Percentiles rank a stretch among this genome's conserved stretches.
phyloP scores from a whole-genome alignment of 805 yeast genomes.

The Nakazawaea ishiwadae region DNA sequence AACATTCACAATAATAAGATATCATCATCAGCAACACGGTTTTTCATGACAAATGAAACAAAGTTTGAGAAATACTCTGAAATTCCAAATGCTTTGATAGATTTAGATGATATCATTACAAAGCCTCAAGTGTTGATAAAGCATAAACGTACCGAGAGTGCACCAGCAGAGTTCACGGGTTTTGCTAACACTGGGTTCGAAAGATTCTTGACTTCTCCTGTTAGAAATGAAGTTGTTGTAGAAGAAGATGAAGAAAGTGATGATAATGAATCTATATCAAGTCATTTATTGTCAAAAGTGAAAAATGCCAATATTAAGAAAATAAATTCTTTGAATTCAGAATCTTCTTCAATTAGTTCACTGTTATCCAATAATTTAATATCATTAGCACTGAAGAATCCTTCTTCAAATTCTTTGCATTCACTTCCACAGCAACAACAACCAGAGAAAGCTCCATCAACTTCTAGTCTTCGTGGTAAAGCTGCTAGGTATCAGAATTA shows the following conservation, averaged over 20 bases:
- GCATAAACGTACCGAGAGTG: slow-evolving; percentile 13
- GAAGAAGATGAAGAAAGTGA: slow-evolving; percentile 12
- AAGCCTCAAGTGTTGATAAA: slow-evolving; percentile 5
- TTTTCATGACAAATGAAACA: slow-evolving; percentile 29
- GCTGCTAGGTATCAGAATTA: slow-evolving; percentile 25
- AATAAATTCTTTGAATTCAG: neutral
- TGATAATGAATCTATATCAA: slow-evolving; percentile 8
- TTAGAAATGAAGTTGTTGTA: slow-evolving; percentile 10
- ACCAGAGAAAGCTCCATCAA: slow-evolving; percentile 6
- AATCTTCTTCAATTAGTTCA: slow-evolving; percentile 7
- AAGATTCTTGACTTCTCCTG: slow-evolving; percentile 11
- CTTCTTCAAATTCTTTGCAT: slow-evolving; percentile 2
- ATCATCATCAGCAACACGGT: slow-evolving; percentile 15
- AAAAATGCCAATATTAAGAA: neutral
- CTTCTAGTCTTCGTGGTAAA: slow-evolving; percentile 11
- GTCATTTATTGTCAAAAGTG: slow-evolving; percentile 6
- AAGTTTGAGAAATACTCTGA: slow-evolving; percentile 20
- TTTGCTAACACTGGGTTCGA: neutral
- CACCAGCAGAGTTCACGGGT: slow-evolving; percentile 8
- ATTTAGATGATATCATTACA: slow-evolving; percentile 21
- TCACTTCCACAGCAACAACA: slow-evolving; percentile 1
- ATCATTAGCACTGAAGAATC: neutral
- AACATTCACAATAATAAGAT: neutral
- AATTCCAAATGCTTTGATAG: slow-evolving; percentile 29
- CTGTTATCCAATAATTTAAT: neutral